Base-by-base conservation (phyloP, 257 asterid genomes). In the Jaltomata sinuosa region DNA sequence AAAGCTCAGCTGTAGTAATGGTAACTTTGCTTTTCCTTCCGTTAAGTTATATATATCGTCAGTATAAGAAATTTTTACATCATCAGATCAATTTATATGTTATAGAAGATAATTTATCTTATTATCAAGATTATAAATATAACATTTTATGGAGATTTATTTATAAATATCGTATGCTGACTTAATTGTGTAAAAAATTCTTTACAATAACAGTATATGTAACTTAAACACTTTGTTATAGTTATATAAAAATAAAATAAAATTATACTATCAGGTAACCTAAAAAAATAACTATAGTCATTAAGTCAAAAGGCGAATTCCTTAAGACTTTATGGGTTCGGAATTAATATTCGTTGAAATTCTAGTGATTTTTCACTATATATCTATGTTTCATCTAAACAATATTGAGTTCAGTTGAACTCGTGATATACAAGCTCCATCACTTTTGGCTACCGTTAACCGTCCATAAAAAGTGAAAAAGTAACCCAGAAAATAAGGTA, bases 1-100 rank as follows among this genome's bases (percentile, higher is more conserved):
- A 93, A 89, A 90, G 91, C 84, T 84, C 91, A 50, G 94, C 97
- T 14, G 88, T 93, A 2, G 93, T 90, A 2, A 91, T 90, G 97
- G 97, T 82, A 90, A 83, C 69, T 78, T 53, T 50, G 15, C 4
- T 68, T 10, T 53, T 55, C 19, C 47, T 62, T 52, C 79, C 45
- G 34, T n/a, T 80, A 12, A 36, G 4, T 19, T 10, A 4, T 68
- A 68, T 68, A 67, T 69, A 53, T 34, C n/a, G 3, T 54, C 69
- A 19, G 9, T 34, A 1, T 34, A 34, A 67, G 7, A 57, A 57
- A 64, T 3, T 7, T 6, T 53, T 54, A 18, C 1, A 55, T 57
- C 1, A 21, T 8, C 2, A n/a, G 0, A 57, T 0, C 11, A 54
- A 8, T 2, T 21, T n/a, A 53, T 19, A 1, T 53, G 10, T 18